Percentiles rank a stretch among this genome's conserved stretches.
phyloP scores from a whole-genome alignment of 139 green algal species.

The Picocystis salinarum region DNA sequence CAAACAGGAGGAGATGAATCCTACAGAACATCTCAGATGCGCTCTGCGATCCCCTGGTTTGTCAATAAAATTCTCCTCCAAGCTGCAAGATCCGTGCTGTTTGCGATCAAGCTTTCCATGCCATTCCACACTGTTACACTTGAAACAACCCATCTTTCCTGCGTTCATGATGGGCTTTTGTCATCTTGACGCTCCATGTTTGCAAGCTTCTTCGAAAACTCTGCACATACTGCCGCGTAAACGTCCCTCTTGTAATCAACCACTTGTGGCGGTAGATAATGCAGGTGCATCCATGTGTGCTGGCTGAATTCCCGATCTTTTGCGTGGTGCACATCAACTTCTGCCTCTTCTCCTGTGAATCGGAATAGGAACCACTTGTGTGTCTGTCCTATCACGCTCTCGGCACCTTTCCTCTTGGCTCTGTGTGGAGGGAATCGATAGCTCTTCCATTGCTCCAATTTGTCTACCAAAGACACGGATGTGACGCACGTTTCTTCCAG shows the following conservation, averaged over 20 bases:
- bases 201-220: not conserved
- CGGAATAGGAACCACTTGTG: constrained; percentile 10
- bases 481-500: constrained; percentile 8
- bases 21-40: too few relatives aligned
- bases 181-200: not conserved
- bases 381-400: constrained; percentile 1
- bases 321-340: not conserved
- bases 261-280: not conserved
- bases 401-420: not conserved
- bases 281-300: constrained; percentile 2
- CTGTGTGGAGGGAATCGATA: constrained; percentile 7
- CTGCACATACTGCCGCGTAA: not conserved
- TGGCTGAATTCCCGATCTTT: constrained; percentile 7
- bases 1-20: too few relatives aligned
- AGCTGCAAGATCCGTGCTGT: too few relatives aligned
- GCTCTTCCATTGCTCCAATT: constrained; percentile 1
- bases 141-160: too few relatives aligned
- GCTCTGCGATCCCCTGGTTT: too few relatives aligned
- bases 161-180: too few relatives aligned
- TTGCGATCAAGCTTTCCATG: too few relatives aligned
- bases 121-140: too few relatives aligned
- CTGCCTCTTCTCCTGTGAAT: constrained; percentile 2
- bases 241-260: constrained; percentile 9
- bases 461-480: constrained; percentile 1
- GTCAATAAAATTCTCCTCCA: too few relatives aligned